Conservation (phyloP, 1,139 yeast species). For the Saccharomyces pastorianus region DNA sequence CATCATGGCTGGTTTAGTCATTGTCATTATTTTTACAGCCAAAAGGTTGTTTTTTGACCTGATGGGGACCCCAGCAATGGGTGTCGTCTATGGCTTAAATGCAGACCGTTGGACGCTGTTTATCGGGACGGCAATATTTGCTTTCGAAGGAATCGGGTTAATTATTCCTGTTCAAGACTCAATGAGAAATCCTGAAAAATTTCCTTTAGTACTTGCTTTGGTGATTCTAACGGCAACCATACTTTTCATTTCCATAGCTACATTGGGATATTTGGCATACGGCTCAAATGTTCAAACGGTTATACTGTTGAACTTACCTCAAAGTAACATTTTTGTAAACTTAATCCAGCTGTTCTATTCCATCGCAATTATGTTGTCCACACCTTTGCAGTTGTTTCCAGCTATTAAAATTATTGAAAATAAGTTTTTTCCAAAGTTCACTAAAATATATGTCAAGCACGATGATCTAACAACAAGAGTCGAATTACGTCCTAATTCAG, state of each 20-base stretch:
- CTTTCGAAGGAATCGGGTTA: constrained; percentile 75
- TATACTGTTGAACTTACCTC: constrained; percentile 64
- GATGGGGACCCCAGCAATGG: constrained; percentile 25
- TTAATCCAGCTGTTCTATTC: constrained; percentile 61
- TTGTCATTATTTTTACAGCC: constrained; percentile 52
- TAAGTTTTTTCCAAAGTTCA: constrained; percentile 40
- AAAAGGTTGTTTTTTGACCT: constrained; percentile 25
- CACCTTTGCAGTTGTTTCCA: constrained; percentile 70
- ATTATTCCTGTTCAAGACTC: constrained; percentile 72
- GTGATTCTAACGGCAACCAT: constrained; percentile 54
- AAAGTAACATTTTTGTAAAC: constrained; percentile 52
- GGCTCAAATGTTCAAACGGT: constrained; percentile 63
- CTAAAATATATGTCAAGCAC: constrained; percentile 21
- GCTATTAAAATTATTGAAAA: constrained; percentile 67
- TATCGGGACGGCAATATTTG: constrained; percentile 73
- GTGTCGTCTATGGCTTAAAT: constrained; percentile 41
- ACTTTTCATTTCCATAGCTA: constrained; percentile 54
- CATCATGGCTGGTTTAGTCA: constrained; percentile 54
- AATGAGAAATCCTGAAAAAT: constrained; percentile 64
- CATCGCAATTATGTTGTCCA: constrained; percentile 63
- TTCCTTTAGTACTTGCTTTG: constrained; percentile 52
- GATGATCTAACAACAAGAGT: constrained; percentile 12
- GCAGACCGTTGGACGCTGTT: constrained; percentile 61
- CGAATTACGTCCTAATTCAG: constrained; percentile 36
- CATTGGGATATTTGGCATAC: constrained; percentile 61